Evolutionary conservation across 2,329 filamentous ascomycete species (phyloP).

Genomic region (Aphanoascus verrucosus): DNA sequence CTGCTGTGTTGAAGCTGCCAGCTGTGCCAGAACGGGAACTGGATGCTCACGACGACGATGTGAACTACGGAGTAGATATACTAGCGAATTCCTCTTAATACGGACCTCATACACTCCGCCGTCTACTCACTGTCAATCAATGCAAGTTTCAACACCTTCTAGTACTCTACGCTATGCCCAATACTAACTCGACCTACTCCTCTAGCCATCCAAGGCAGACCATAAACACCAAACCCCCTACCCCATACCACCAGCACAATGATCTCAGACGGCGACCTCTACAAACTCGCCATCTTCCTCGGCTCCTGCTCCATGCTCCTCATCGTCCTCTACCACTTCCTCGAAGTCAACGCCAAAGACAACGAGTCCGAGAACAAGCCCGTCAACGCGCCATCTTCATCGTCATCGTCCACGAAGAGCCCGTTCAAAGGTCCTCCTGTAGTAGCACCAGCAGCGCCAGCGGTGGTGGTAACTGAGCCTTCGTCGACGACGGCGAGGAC

Average conservation of each 20-base stretch:
- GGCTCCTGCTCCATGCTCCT: slow-evolving; percentile 82
- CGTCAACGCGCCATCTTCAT: neutral
- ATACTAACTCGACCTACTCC: neutral
- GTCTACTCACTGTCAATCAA: neutral
- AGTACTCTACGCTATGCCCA: neutral
- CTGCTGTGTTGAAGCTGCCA: neutral
- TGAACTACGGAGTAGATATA: neutral
- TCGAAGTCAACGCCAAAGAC: slow-evolving; percentile 79
- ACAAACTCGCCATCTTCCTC: slow-evolving; percentile 84
- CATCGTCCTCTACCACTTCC: slow-evolving; percentile 90
- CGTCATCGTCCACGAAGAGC: neutral
- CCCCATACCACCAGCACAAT: slow-evolving; percentile 49
- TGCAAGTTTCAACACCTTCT: neutral
- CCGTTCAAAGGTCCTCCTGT: neutral
- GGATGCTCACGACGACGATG: neutral
- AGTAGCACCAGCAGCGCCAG: too few relatives aligned
- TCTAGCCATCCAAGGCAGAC: too few relatives aligned
- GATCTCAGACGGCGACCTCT: slow-evolving; percentile 90
- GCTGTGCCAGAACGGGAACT: neutral
- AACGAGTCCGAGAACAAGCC: slow-evolving; percentile 36
- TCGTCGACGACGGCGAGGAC: slow-evolving; percentile 5
- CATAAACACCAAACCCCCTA: slow-evolving; percentile 15
- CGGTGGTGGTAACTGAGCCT: neutral
- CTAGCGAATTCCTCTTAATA: neutral
- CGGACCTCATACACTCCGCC: neutral